Evolutionary conservation across 768 basidiomycete species (phyloP).

Genomic region (Podaxis mareebaensis): DNA sequence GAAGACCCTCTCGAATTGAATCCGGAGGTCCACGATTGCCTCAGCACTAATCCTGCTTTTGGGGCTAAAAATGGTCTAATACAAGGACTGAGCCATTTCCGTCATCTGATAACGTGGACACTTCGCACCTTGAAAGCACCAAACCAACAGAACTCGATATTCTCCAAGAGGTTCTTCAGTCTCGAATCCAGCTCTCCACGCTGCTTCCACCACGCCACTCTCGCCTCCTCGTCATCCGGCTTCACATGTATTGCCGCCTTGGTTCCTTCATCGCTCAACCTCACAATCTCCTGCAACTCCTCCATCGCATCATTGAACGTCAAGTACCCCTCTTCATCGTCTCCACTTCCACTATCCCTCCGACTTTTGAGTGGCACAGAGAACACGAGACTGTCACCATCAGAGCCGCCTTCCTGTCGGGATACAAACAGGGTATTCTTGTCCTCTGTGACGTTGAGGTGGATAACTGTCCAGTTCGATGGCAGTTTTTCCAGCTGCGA

Average conservation of each 20-base stretch:
- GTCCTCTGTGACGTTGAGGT: constrained; percentile 82
- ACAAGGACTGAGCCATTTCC: constrained; percentile 5
- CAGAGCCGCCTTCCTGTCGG: constrained; percentile 61
- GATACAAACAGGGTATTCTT: constrained; percentile 81
- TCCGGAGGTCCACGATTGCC: constrained; percentile 56
- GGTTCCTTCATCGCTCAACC: constrained; percentile 74
- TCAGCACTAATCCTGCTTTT: constrained; percentile 42
- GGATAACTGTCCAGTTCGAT: constrained; percentile 78
- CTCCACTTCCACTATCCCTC: constrained; percentile 67
- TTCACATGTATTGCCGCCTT: constrained; percentile 72
- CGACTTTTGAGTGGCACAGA: constrained; percentile 86
- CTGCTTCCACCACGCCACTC: constrained; percentile 85
- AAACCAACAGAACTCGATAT: constrained; percentile 95
- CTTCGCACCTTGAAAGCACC: constrained; percentile 89
- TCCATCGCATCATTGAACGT: constrained; percentile 70
- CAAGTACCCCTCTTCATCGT: constrained; percentile 69
- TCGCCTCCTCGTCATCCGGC: constrained; percentile 61
- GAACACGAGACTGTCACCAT: constrained; percentile 69
- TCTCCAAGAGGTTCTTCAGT: constrained; percentile 71
- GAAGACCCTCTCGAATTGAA: constrained; percentile 75
- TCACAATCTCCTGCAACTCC: constrained; percentile 81
- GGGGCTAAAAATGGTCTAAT: constrained; percentile 63
- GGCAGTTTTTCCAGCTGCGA: constrained; percentile 56
- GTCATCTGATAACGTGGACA: not conserved
- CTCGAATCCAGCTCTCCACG: constrained; percentile 75